phyloP scores from a whole-genome alignment of 352 stramenopile genomes.

The Globisporangium okanoganense region DNA sequence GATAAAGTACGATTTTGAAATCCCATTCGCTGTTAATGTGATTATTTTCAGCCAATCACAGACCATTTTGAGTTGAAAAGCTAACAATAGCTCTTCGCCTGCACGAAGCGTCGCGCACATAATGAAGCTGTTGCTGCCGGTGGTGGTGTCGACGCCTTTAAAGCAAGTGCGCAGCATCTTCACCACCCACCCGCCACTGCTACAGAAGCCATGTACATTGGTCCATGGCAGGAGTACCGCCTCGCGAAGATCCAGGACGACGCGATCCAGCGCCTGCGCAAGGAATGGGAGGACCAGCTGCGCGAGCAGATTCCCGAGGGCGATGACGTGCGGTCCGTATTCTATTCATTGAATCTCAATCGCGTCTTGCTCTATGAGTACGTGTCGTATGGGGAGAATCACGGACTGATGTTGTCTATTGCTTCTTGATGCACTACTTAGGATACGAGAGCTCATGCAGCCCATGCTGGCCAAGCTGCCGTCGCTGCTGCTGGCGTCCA shows the following conservation, averaged over 20 bases:
- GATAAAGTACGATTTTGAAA: slow-evolving; percentile 4
- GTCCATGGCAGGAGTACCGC: slow-evolving; percentile 83
- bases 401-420: neutral
- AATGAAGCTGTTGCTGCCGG: neutral
- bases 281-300: slow-evolving; percentile 64
- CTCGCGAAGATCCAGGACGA: slow-evolving; percentile 83
- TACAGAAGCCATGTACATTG: slow-evolving; percentile 65
- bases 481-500: slow-evolving; percentile 54
- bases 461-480: slow-evolving; percentile 68
- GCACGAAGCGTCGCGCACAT: neutral
- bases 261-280: slow-evolving; percentile 57
- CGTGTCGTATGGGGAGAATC: neutral
- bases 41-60: slow-evolving; percentile 15
- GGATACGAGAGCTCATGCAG: slow-evolving; percentile 78
- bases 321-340: slow-evolving; percentile 38
- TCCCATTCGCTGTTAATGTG: neutral
- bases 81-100: neutral
- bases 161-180: neutral
- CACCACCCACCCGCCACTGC: neutral
- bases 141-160: neutral
- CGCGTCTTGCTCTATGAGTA: too few relatives aligned
- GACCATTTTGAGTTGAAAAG: neutral
- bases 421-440: slow-evolving; percentile 6
- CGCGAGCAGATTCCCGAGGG: slow-evolving; percentile 38
- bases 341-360: too few relatives aligned